Evolutionary conservation across 768 basidiomycete species (phyloP).

Genomic region (Lentinula sp.): DNA sequence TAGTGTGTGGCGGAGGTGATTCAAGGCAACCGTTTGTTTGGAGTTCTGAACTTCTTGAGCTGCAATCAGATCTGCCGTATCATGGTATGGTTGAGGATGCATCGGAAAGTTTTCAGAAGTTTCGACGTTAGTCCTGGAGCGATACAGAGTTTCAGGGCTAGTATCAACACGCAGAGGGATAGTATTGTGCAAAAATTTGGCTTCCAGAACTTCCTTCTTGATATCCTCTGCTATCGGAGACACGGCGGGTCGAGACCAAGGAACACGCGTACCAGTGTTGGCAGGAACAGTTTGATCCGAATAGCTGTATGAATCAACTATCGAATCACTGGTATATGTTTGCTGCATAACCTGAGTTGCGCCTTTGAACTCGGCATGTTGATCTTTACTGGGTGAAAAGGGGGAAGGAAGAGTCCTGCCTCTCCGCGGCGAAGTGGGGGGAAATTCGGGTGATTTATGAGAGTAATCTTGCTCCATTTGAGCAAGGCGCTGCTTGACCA

Average conservation of each 20-base stretch:
- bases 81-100: not conserved
- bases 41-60: conserved; percentile 1
- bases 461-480: conserved; percentile 39
- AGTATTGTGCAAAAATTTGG: not conserved
- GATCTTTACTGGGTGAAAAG: not conserved
- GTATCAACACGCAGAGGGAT: not conserved
- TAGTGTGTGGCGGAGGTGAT: not conserved
- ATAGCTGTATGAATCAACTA: conserved; percentile 6
- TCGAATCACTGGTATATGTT: conserved; percentile 6
- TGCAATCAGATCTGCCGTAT: not conserved
- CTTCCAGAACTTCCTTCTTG: not conserved
- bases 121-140: not conserved
- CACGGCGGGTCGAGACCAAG: not conserved
- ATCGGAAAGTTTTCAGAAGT: not conserved
- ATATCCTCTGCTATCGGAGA: not conserved
- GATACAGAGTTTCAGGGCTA: not conserved
- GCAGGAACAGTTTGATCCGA: not conserved
- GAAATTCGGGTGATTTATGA: not conserved
- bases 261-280: not conserved
- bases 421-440: not conserved
- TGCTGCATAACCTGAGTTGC: not conserved
- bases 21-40: not conserved
- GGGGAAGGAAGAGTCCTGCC: not conserved
- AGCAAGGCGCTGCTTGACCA: conserved; percentile 62
- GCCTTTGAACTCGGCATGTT: too few species aligned